These are phyloP conservation scores for Agrostemma githago DNA, from an alignment of 148 eudicot genomes.

Conservation along the genomic window DNA sequence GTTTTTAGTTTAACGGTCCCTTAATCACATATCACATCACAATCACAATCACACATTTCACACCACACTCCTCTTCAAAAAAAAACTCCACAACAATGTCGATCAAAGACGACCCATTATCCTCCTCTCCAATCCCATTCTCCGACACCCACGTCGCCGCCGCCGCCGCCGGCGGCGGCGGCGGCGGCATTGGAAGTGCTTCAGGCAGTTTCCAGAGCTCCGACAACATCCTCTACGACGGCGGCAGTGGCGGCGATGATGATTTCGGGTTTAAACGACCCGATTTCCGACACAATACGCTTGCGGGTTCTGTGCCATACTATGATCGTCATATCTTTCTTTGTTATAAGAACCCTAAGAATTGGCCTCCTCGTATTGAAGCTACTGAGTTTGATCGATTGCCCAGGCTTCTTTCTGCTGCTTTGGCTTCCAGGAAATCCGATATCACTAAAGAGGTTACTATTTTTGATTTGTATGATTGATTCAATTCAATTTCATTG, in stretches of 20 bases:
- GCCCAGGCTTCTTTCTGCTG: conserved; percentile 84
- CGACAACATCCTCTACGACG: conserved; percentile 28
- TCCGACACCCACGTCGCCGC: conserved; percentile 37
- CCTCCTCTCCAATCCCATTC: conserved; percentile 51
- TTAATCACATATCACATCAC: background rate
- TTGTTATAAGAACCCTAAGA: conserved; percentile 81
- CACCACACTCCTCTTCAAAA: background rate
- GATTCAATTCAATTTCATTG: background rate
- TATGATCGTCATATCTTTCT: conserved; percentile 87
- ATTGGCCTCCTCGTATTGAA: conserved; percentile 95
- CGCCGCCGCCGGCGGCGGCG: conserved; percentile 32
- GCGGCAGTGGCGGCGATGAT: conserved; percentile 25
- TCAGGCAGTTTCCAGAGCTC: conserved; percentile 83
- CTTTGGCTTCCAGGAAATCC: conserved; percentile 54
- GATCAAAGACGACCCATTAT: conserved; percentile 48
- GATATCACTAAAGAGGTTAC: conserved; percentile 58
- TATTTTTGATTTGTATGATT: background rate
- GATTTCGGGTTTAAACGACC: conserved; percentile 63
- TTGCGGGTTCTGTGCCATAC: conserved; percentile 64
- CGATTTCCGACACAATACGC: conserved; percentile 47
- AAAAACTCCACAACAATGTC: conserved; percentile 30
- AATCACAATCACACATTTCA: background rate
- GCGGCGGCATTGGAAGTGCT: conserved; percentile 38
- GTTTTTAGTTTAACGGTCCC: background rate
- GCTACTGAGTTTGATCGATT: conserved; percentile 98